Conservation (phyloP, 106 monocot species). For the Phalaenopsis aphrodite region DNA sequence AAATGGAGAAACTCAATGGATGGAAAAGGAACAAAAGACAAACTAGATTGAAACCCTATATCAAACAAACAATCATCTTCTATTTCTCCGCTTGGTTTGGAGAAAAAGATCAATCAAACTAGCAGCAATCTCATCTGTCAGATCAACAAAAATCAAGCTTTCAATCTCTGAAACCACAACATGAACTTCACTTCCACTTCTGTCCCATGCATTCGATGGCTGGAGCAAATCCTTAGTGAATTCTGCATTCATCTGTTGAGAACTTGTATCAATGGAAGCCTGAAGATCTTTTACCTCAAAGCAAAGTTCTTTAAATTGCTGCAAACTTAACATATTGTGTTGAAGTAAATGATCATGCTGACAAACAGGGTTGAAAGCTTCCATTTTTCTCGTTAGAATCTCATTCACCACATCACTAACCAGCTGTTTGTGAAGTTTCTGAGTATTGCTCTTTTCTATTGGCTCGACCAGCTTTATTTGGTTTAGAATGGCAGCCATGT, state of each 20-base stretch:
- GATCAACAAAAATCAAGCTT: slow-evolving; percentile 60
- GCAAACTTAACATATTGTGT: slow-evolving; percentile 14
- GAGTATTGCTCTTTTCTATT: neutral
- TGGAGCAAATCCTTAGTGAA: slow-evolving; percentile 24
- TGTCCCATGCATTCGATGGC: slow-evolving; percentile 35
- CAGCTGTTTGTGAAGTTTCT: slow-evolving; percentile 56
- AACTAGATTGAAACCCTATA: neutral
- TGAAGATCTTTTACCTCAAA: slow-evolving; percentile 43
- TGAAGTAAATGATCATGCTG: neutral
- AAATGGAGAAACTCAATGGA: too few species aligned
- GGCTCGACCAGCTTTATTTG: slow-evolving; percentile 27
- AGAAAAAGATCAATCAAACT: slow-evolving; percentile 1
- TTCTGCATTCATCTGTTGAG: slow-evolving; percentile 21
- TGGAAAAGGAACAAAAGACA: neutral
- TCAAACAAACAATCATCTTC: neutral
- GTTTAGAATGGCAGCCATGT: slow-evolving; percentile 61
- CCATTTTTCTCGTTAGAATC: slow-evolving; percentile 40
- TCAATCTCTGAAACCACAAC: slow-evolving; percentile 59
- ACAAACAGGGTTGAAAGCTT: neutral
- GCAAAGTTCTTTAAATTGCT: slow-evolving; percentile 50
- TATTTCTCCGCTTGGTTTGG: neutral
- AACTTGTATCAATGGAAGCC: neutral
- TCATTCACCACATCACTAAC: slow-evolving; percentile 74
- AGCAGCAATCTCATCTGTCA: slow-evolving; percentile 48
- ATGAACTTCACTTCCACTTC: slow-evolving; percentile 29